Evolutionary conservation across 768 basidiomycete species (phyloP), one percentile per base, ranked within the genome.

Genomic region (Solioccasus polychromus): DNA sequence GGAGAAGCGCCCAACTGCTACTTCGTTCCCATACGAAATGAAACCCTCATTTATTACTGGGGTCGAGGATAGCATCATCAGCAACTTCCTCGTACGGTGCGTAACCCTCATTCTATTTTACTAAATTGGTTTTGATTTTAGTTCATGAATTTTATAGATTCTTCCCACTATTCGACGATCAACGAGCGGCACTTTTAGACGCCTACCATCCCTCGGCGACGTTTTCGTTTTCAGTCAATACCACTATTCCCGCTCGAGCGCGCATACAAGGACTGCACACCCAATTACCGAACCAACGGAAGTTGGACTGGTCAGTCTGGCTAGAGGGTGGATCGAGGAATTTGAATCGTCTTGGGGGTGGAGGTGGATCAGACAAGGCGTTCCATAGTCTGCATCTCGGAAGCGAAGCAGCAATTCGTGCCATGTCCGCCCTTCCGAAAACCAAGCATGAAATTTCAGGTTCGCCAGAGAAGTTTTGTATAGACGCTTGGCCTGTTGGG

Each of bases 141-240:
- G 42, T 5, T 4, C 32, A 18, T 17, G 11, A n/a, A n/a, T n/a
- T n/a, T n/a, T 7, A 10, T 50, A 94, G 91, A 39, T 96, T 86
- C 68, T 93, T 97, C 69, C 79, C 84, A 8, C 63, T 81, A 2
- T 94, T 89, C 64, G 96, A 99, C 63, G 75, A 70, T 17, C 80
- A 88, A 52, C 82, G 95, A 15, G 67, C 75, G 0, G 68, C 73
- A 0, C 75, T 97, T 6, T 58, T 78, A 14, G 73, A 84, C 36
- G 90, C 77, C 17, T 99, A 98, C 62, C 80, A 88, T 48, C 81
- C 88, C 1, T 69, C 78, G 10, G 88, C 94, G n/a, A 94, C 92
- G 8, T 93, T 97, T 63, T 96, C 93, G 1, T 88, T 85, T 62
- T 87, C 85, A 17, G 80, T 81, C 56, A 94, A 93, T 62, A 94